A percentile compares a stretch with the other conserved stretches of the same genome.
These are phyloP conservation scores for Nidularia pulvinata DNA, from an alignment of 768 basidiomycete species.

Conservation along the genomic window DNA sequence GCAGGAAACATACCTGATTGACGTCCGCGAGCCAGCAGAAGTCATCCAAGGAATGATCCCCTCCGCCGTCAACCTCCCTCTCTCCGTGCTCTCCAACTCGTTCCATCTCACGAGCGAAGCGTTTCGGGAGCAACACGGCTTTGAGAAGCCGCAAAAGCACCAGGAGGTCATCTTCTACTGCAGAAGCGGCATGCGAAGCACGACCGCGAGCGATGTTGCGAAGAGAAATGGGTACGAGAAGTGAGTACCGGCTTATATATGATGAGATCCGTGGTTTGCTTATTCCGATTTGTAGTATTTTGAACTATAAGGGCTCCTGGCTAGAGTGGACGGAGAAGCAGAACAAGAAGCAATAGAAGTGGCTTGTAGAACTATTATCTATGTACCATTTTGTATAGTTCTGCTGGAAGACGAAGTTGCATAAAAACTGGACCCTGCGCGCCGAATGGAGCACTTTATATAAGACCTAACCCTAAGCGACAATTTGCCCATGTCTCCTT, in stretches of 20 bases:
- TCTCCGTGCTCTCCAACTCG: slow-evolving; percentile 72
- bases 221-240: slow-evolving; percentile 81
- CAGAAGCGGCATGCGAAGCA: slow-evolving; percentile 82
- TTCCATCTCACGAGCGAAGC: slow-evolving; percentile 52
- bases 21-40: slow-evolving; percentile 94
- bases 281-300: slow-evolving; percentile 30
- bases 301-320: slow-evolving; percentile 90
- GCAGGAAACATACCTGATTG: slow-evolving; percentile 74
- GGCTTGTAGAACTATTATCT: not conserved
- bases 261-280: not conserved
- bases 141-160: slow-evolving; percentile 65
- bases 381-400: not conserved
- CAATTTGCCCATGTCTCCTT: slow-evolving; percentile 3
- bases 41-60: slow-evolving; percentile 93
- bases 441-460: not conserved
- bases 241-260: slow-evolving; percentile 35
- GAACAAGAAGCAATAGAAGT: slow-evolving; percentile 23
- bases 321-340: slow-evolving; percentile 76
- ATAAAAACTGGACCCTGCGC: not conserved
- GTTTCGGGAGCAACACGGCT: slow-evolving; percentile 69
- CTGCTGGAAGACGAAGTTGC: not conserved
- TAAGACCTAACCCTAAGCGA: slow-evolving; percentile 22
- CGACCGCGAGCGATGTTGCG: slow-evolving; percentile 81
- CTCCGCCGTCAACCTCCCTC: slow-evolving; percentile 87
- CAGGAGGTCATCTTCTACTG: slow-evolving; percentile 92